Evolutionary conservation across 345 rosid genomes (phyloP), one percentile per base, ranked within the genome.

Genomic region (Murraya paniculata): DNA sequence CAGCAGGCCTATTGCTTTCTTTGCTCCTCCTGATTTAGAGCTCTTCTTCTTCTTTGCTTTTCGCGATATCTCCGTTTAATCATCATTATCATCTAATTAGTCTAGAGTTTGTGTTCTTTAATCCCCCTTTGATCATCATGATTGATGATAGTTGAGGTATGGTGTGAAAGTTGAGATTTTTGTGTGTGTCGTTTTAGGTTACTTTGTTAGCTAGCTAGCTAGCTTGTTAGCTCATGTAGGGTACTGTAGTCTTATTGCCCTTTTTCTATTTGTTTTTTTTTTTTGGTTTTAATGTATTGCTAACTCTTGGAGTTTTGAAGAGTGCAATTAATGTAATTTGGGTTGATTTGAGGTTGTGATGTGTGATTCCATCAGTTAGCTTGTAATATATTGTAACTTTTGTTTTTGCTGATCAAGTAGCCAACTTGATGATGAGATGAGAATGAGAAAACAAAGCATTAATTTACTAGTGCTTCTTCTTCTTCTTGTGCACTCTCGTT

Each of bases 21-120:
- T 90, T 78, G 91, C 97, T 56, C 89, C 96, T 53, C 99, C 98
- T 0, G 99, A 93, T 78, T 78, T 96, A 81, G 99, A 96, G 87
- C 92, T 94, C 85, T 96, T 94, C 88, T 92, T 95, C 85, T 84
- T 86, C 87, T 84, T 68, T 55, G 88, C 93, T 3, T 75, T 85
- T 67, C 85, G 84, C 4, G 90, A 92, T 74, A 85, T 88, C 80
- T 84, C 90, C 5, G 90, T 87, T 62, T 91, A 81, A 91, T 76
- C 24, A 45, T 13, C 77, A 61, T 50, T 21, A 31, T 64, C 62
- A 31, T 73, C 24, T 55, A 45, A 14, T 25, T 48, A 7, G 5
- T 27, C 6, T 45, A 27, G 4, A 6, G 56, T 69, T 48, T 25
- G 73, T 48, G 36, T 69, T 45, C 41, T 65, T 35, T 28, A 53